A percentile compares a stretch with the other conserved stretches of the same genome.
Evolutionary conservation across 129 eudicot species (phyloP).

Genomic region (Helichrysum umbraculigerum): DNA sequence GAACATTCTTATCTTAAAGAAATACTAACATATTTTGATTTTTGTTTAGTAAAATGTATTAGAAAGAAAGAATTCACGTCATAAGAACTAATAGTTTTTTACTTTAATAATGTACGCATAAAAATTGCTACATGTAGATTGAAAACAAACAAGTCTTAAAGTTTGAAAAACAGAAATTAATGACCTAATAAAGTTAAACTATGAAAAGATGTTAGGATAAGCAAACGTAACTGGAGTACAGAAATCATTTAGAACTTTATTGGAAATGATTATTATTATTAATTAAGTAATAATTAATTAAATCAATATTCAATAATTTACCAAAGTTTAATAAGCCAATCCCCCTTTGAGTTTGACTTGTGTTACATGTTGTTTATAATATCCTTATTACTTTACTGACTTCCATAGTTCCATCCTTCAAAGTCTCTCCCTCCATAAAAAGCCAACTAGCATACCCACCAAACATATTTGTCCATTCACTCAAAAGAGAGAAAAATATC

Average conservation of each 20-base stretch:
- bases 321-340: conserved; percentile 17
- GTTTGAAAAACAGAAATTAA: conserved; percentile 14
- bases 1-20: too few species aligned
- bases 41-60: too few species aligned
- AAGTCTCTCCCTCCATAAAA: conserved; percentile 56
- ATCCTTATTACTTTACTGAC: conserved; percentile 33
- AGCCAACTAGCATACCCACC: conserved; percentile 39
- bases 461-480: conserved; percentile 44
- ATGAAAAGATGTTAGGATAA: conserved; percentile 25
- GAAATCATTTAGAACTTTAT: conserved; percentile 19
- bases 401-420: conserved; percentile 24
- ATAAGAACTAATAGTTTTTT: too few species aligned
- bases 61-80: too few species aligned
- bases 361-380: conserved; percentile 25
- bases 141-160: conserved; percentile 20
- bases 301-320: too few species aligned
- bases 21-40: too few species aligned
- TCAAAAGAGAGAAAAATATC: conserved; percentile 24
- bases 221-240: conserved; percentile 24
- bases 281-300: neutral
- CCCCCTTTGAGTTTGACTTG: conserved; percentile 42
- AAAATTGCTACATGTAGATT: neutral
- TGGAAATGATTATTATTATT: conserved; percentile 3
- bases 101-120: neutral
- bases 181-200: neutral